Base-by-base conservation (phyloP, 495 filamentous ascomycete species). In the Pseudoneurospora amorphoporcata region DNA sequence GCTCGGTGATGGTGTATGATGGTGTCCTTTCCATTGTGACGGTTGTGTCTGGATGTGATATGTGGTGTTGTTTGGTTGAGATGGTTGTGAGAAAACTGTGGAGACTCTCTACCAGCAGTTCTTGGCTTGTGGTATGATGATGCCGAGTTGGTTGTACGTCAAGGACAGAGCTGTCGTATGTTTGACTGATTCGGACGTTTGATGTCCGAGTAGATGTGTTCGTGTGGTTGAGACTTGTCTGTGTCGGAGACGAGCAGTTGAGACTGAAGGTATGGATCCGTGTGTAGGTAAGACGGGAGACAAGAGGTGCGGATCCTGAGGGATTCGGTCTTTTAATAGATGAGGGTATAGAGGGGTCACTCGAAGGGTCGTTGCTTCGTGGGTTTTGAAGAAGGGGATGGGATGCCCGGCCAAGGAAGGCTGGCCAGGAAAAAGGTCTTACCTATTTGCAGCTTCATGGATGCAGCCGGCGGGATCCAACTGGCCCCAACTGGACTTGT, bases 1-100 rank as follows among this genome's bases (percentile, higher is more conserved):
- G 92, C 82, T 96, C 92, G 81, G 90, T 87, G 85, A 95, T 87
- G 77, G 86, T 86, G 88, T 90, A 92, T 77, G 75, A 75, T 69
- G 83, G 72, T 65, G 53, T 65, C 53, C 53, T 65, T 14, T 65
- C 53, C 83, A 83, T 84, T 38, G 74, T 77, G 75, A 47, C 16
- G 41, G 75, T 76, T 71, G 76, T 71, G 75, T 76, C 68, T 70
- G 79, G 71, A 72, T 80, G 71, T 76, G 80, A 72, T 72, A 41
- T 69, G 38, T 74, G 68, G 42, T 69, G 39, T 71, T 53, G 69
- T 53, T 45, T 71, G 45, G 47, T 75, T 72, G 69, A 71, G 43
- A 71, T 72, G 32, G n/a, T 12, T 47, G 16, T 43, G 17, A 42
- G 38, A 29, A 69, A 9, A 68, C 3, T 23, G 45, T 23, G 45